Evolutionary conservation across 768 basidiomycete genomes (phyloP), one percentile per base, ranked within the genome.

Genomic region (Mycena filopes): DNA sequence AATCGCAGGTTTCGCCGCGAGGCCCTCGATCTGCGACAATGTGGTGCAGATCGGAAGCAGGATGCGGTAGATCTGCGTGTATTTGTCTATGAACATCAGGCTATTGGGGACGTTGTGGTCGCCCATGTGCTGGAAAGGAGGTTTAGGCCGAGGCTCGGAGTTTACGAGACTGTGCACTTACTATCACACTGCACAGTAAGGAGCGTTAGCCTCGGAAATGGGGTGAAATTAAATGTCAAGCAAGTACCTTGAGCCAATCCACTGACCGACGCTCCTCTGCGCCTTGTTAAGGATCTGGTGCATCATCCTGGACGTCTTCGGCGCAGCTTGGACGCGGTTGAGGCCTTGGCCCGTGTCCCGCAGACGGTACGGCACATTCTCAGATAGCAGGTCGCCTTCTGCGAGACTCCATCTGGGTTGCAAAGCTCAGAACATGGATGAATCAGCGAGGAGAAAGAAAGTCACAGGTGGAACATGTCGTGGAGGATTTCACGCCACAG

Each of bases 251-350:
- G 60, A 94, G 43, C 94, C 94, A 60, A 94, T 86, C 94, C 94
- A 95, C 40, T 84, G 84, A 0, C 93, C 94, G 16, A 95, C 89
- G 67, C 89, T 90, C 65, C 85, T 83, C 71, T 95, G 94, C 0
- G 94, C 92, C 71, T 91, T 91, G 71, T 94, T 87, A 31, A 95
- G 86, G 71, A 95, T 94, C 26, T 84, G 85, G 74, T 94, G 93
- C 94, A 95, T 95, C 88, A 93, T 89, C 29, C 91, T 88, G n/a
- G 92, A 89, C 3, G 94, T 95, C 76, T 94, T 95, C 15, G 94
- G 94, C 3, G 94, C 87, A 0, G 89, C 87, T 74, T 95, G 94
- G 13, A 95, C 93, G 47, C 94, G 90, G 78, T 95, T 95, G 57
- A 95, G 83, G n/a, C 94, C 94, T 72, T 95, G 94, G 28, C 94